A percentile compares a stretch with the other conserved stretches of the same genome.
These are phyloP conservation scores for Botrytis aclada DNA, from an alignment of 2,329 filamentous ascomycete species.

Conservation along the genomic window DNA sequence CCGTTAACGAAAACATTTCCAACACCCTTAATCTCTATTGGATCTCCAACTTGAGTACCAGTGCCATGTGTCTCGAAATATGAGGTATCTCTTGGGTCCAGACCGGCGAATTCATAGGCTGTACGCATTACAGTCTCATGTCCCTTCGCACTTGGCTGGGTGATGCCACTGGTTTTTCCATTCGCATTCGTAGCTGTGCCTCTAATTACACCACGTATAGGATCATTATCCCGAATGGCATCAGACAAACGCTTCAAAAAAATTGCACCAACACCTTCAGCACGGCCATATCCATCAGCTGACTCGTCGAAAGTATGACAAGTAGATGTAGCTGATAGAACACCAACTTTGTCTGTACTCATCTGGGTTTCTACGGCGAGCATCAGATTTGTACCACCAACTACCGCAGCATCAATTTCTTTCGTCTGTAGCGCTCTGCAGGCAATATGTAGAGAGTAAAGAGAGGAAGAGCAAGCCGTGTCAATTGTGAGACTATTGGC, in stretches of 20 bases:
- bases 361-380: constrained; percentile 13
- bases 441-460: constrained; percentile 44
- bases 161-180: constrained; percentile 14
- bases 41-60: constrained; percentile 18
- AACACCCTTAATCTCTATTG: constrained; percentile 5
- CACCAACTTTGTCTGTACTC: constrained; percentile 37
- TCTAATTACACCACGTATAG: constrained; percentile 44
- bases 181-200: constrained; percentile 43
- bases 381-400: constrained; percentile 29
- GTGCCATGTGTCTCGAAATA: constrained; percentile 17
- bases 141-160: constrained; percentile 43
- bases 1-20: constrained; percentile 10
- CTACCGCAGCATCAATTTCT: constrained; percentile 38
- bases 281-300: constrained; percentile 44
- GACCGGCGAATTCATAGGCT: constrained; percentile 12
- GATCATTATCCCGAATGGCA: constrained; percentile 43
- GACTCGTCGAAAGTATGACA: constrained; percentile 27
- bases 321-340: constrained; percentile 27
- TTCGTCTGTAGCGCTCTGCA: constrained; percentile 43
- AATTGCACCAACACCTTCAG: constrained; percentile 44
- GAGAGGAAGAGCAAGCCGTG: constrained; percentile 46
- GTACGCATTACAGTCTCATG: constrained; percentile 36
- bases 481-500: constrained; percentile 42
- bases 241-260: constrained; percentile 43
- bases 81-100: constrained; percentile 15